phyloP scores from a whole-genome alignment of 176 grass and related monocot genomes.

The Rhipidocladum racemiflorum region DNA sequence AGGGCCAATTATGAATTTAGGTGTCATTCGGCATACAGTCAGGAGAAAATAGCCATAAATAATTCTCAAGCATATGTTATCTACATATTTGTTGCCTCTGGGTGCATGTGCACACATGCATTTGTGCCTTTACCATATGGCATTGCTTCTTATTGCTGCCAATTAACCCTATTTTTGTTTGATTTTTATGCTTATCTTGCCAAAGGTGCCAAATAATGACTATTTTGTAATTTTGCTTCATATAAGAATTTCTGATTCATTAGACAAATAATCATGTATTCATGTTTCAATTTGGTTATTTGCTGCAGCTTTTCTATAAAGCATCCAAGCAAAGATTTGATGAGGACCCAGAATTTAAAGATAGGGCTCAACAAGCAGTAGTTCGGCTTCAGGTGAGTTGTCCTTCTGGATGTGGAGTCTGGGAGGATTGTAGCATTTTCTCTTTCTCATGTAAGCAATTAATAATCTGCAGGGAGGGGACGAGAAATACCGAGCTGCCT shows the following conservation, averaged over 20 bases:
- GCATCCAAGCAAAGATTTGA: conserved; percentile 87
- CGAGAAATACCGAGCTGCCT: conserved; percentile 71
- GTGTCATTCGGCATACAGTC: neutral
- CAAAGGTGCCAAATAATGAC: neutral
- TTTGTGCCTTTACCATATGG: neutral
- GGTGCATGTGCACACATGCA: neutral
- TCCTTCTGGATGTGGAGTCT: conserved; percentile 20
- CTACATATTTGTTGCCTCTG: neutral
- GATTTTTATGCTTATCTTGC: neutral
- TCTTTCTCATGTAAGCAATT: conserved; percentile 31
- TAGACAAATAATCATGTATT: neutral
- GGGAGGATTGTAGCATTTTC: neutral
- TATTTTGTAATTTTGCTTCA: neutral
- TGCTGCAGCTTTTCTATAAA: conserved; percentile 83
- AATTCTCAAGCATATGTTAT: neutral
- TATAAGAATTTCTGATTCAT: neutral
- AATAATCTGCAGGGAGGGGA: conserved; percentile 68
- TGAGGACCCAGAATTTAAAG: conserved; percentile 68
- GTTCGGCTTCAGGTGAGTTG: conserved; percentile 70
- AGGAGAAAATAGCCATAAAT: neutral
- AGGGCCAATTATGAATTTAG: neutral
- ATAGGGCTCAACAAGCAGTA: conserved; percentile 87
- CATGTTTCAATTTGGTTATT: conserved; percentile 21
- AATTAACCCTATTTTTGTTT: conserved; percentile 7
- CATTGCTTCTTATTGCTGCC: neutral